Percentiles rank a stretch among this genome's conserved stretches.
Conservation (phyloP, 129 eudicot genomes). For the Deinandra increscens region DNA sequence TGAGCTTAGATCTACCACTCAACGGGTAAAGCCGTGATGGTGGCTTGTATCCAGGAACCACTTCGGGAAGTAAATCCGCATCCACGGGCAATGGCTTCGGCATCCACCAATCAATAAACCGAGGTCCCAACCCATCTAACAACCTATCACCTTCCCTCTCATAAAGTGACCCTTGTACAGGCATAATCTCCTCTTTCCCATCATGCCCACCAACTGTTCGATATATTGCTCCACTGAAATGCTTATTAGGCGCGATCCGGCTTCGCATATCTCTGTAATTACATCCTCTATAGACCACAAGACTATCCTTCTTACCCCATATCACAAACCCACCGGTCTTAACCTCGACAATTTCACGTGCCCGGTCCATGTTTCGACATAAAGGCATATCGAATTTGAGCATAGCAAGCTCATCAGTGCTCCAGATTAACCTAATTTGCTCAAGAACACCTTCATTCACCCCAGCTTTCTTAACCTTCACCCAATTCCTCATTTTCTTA, state of each 20-base stretch:
- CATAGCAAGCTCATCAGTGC: constrained; percentile 81
- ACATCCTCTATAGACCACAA: constrained; percentile 80
- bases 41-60: constrained; percentile 64
- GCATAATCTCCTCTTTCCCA: constrained; percentile 22
- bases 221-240: constrained; percentile 16
- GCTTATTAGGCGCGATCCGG: constrained; percentile 14
- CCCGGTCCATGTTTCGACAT: constrained; percentile 91
- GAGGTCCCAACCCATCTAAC: constrained; percentile 92
- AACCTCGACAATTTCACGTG: constrained; percentile 91
- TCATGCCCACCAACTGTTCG: constrained; percentile 26
- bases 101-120: constrained; percentile 96
- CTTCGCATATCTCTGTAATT: constrained; percentile 30
- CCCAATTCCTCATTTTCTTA: constrained; percentile 71
- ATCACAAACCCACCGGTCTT: constrained; percentile 90
- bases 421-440: constrained; percentile 67
- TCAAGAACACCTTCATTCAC: constrained; percentile 73
- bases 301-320: constrained; percentile 76
- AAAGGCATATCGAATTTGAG: constrained; percentile 77
- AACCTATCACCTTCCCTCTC: constrained; percentile 93
- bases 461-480: constrained; percentile 87
- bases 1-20: constrained; percentile 52
- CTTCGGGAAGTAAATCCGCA: constrained; percentile 87
- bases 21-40: constrained; percentile 80
- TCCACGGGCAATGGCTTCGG: constrained; percentile 94
- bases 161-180: constrained; percentile 51